Conservation (phyloP, 129 eudicot species). For the Artemisia argyi region DNA sequence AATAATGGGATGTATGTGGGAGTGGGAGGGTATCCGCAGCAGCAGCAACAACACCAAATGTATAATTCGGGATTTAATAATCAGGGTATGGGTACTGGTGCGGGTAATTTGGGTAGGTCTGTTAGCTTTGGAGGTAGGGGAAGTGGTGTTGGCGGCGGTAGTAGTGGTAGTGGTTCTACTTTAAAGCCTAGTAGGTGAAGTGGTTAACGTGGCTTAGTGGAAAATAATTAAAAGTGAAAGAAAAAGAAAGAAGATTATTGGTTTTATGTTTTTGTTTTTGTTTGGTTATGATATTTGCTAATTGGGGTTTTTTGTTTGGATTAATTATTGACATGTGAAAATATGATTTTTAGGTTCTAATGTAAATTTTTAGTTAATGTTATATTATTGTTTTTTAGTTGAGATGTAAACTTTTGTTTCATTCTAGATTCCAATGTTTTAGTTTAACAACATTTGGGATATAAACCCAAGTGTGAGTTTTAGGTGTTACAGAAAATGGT, state of each 20-base stretch:
- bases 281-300: slow-evolving; percentile 1
- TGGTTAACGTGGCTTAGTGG: slow-evolving; percentile 5
- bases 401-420: too few species aligned
- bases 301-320: neutral
- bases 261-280: neutral
- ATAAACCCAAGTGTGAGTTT: too few species aligned
- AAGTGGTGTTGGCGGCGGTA: too few species aligned
- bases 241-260: neutral
- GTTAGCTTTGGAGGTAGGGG: slow-evolving; percentile 1
- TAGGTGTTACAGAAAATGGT: too few species aligned
- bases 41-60: slow-evolving; percentile 21
- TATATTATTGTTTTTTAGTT: too few species aligned
- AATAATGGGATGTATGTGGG: slow-evolving; percentile 45
- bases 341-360: neutral
- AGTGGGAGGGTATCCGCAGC: slow-evolving; percentile 25
- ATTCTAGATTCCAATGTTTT: too few species aligned
- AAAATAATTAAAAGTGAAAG: neutral
- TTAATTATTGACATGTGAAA: slow-evolving; percentile 28
- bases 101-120: slow-evolving; percentile 30
- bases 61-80: slow-evolving; percentile 29
- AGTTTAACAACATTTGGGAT: too few species aligned
- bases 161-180: slow-evolving; percentile 28
- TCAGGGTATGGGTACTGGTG: slow-evolving; percentile 37
- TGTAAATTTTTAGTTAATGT: too few species aligned
- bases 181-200: slow-evolving; percentile 35